Conservation (phyloP, 805 yeast genomes). For the Starmera dryadoides region DNA sequence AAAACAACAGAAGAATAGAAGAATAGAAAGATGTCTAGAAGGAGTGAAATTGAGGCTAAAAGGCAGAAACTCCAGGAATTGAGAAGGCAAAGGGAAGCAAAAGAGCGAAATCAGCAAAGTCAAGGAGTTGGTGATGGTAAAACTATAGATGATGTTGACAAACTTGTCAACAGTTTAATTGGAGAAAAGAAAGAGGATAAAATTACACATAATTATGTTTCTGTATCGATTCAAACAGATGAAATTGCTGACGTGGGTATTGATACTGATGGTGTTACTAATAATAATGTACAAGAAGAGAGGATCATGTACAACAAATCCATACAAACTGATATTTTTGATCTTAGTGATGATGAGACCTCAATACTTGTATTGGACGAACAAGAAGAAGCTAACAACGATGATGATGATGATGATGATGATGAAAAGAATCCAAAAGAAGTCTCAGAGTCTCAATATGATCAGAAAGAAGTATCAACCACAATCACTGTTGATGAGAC, state of each 20-base stretch:
- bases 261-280: background rate
- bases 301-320: slow-evolving; percentile 18
- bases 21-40: slow-evolving; percentile 18
- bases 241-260: background rate
- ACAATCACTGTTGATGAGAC: slow-evolving; percentile 4
- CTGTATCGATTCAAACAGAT: background rate
- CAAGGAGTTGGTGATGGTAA: background rate
- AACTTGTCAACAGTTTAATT: background rate
- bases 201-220: slow-evolving; percentile 1
- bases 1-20: background rate
- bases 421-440: background rate
- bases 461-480: background rate
- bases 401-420: background rate
- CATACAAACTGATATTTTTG: slow-evolving; percentile 13
- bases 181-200: background rate
- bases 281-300: slow-evolving; percentile 7
- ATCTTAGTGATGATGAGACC: background rate
- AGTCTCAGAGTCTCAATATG: background rate
- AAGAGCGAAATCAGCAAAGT: slow-evolving; percentile 1
- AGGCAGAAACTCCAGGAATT: slow-evolving; percentile 42
- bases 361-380: too few species aligned
- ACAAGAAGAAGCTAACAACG: background rate
- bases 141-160: background rate
- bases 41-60: slow-evolving; percentile 45
- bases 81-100: slow-evolving; percentile 36